Conservation (phyloP, 2,329 filamentous ascomycete genomes). For the Colletotrichum phormii region DNA sequence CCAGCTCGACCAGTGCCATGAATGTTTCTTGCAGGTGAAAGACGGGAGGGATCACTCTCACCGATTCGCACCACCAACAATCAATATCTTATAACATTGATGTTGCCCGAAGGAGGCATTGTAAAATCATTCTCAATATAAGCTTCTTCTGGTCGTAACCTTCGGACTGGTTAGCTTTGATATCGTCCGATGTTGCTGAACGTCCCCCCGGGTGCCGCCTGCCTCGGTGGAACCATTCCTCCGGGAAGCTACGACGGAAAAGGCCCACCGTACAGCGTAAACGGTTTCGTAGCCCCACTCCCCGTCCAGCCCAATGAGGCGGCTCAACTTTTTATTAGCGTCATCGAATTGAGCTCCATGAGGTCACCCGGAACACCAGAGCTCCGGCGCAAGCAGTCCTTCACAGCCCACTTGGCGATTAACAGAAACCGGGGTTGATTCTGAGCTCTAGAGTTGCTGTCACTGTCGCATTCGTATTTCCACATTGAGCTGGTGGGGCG, state of each 20-base stretch:
- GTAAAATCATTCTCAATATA: neutral
- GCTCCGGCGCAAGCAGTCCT: conserved; percentile 37
- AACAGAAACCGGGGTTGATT: neutral
- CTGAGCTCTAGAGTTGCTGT: neutral
- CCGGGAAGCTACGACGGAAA: neutral
- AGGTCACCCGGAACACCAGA: conserved; percentile 42
- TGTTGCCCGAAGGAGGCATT: neutral
- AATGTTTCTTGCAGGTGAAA: neutral
- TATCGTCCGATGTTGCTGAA: conserved; percentile 16
- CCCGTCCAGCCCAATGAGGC: conserved; percentile 14
- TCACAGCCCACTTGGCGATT: neutral
- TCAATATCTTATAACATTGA: neutral
- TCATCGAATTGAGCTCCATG: conserved; percentile 39
- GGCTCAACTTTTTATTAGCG: conserved; percentile 3
- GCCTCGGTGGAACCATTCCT: conserved; percentile 33
- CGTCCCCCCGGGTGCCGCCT: conserved; percentile 8
- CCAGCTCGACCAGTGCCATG: neutral
- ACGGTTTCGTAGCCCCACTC: neutral
- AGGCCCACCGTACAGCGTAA: no score
- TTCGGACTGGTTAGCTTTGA: neutral
- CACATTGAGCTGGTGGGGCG: neutral
- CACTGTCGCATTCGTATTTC: neutral
- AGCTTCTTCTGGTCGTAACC: no score
- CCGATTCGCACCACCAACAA: neutral
- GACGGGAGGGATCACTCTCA: conserved; percentile 13